Evolutionary conservation across 2,329 filamentous ascomycete genomes (phyloP).

Genomic region (Calonectria pseudoturangicola): DNA sequence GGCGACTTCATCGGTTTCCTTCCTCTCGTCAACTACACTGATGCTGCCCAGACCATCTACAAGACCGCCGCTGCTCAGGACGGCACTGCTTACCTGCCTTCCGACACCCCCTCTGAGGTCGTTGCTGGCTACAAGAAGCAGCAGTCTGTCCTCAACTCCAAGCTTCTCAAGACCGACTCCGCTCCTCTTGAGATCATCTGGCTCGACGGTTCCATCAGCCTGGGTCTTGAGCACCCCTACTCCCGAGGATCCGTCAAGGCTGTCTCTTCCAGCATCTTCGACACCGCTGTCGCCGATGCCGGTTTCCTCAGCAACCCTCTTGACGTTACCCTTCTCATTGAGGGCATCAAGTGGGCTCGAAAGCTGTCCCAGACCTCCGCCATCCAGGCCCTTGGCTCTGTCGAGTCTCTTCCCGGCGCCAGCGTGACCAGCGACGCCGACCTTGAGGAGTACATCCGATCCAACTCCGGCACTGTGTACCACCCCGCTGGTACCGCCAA

Average conservation of each 20-base stretch:
- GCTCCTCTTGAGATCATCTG: slow-evolving; percentile 47
- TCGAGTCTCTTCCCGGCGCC: slow-evolving; percentile 9
- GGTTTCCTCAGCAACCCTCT: slow-evolving; percentile 38
- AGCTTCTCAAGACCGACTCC: slow-evolving; percentile 37
- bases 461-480: slow-evolving; percentile 40
- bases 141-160: slow-evolving; percentile 42
- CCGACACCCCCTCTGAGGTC: slow-evolving; percentile 40
- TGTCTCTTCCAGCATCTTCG: slow-evolving; percentile 44
- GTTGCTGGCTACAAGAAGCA: slow-evolving; percentile 45
- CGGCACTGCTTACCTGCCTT: slow-evolving; percentile 32
- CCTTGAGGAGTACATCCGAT: slow-evolving; percentile 44
- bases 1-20: slow-evolving; percentile 16
- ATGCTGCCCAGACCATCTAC: slow-evolving; percentile 11
- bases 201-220: slow-evolving; percentile 40
- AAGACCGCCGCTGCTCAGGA: slow-evolving; percentile 1
- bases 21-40: slow-evolving; percentile 14
- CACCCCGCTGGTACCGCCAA: slow-evolving; percentile 49
- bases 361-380: background rate
- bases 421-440: slow-evolving; percentile 41
- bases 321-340: background rate
- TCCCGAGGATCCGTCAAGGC: slow-evolving; percentile 49
- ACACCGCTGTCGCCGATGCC: slow-evolving; percentile 43
- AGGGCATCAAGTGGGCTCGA: background rate
- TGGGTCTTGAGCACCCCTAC: slow-evolving; percentile 50
- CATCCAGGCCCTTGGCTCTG: background rate